Conservation (phyloP, 768 basidiomycete species). For the Leccinellum luteum region DNA sequence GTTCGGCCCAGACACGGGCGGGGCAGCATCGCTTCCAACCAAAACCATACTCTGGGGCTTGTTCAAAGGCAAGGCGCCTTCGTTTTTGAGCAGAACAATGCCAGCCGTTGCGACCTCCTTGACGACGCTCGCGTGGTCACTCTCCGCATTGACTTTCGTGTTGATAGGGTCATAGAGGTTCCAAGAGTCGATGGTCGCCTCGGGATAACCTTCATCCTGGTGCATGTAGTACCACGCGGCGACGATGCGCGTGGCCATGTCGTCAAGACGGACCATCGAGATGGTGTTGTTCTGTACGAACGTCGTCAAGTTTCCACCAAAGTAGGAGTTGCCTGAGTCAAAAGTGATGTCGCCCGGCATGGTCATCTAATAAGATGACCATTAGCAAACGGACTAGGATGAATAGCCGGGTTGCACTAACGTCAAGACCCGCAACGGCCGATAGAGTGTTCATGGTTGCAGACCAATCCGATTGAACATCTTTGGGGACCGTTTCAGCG, state of each 20-base stretch:
- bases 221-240: constrained; percentile 53
- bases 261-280: constrained; percentile 54
- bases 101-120: constrained; percentile 65
- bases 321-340: constrained; percentile 43
- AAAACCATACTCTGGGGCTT: constrained; percentile 59
- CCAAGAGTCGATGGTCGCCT: constrained; percentile 28
- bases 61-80: constrained; percentile 53
- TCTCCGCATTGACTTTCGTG: constrained; percentile 55
- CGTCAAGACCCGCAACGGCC: constrained; percentile 62
- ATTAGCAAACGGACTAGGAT: background rate
- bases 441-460: constrained; percentile 50
- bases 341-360: constrained; percentile 64
- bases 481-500: constrained; percentile 23
- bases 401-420: constrained; percentile 25
- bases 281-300: constrained; percentile 63
- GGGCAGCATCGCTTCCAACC: constrained; percentile 64
- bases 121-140: constrained; percentile 49
- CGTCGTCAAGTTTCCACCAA: constrained; percentile 56
- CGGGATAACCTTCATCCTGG: constrained; percentile 32
- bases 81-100: constrained; percentile 69
- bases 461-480: constrained; percentile 60
- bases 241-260: constrained; percentile 71
- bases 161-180: constrained; percentile 29
- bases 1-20: constrained; percentile 66
- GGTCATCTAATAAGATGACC: constrained; percentile 48